phyloP scores from a whole-genome alignment of 2,329 filamentous ascomycete species.

The Catunica adiposa region DNA sequence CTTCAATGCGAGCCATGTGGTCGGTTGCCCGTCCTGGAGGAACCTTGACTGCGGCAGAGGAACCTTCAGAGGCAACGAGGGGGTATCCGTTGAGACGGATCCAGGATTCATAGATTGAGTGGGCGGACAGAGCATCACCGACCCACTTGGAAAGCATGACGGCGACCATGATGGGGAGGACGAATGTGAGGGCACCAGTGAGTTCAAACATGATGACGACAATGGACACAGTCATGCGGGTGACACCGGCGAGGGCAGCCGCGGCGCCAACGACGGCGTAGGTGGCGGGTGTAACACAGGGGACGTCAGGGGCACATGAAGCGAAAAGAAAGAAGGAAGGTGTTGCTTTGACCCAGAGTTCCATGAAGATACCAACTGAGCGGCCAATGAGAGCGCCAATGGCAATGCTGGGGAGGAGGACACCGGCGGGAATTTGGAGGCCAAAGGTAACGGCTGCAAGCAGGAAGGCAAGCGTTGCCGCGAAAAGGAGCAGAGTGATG shows the following conservation, averaged over 20 bases:
- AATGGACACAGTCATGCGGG: conserved; percentile 92
- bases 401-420: conserved; percentile 89
- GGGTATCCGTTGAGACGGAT: conserved; percentile 93
- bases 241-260: conserved; percentile 83
- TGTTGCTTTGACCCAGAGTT: conserved; percentile 69
- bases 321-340: conserved; percentile 62
- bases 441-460: conserved; percentile 83
- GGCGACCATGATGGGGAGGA: conserved; percentile 95
- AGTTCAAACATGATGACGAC: conserved; percentile 99
- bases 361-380: conserved; percentile 73
- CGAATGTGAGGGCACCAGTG: conserved; percentile 87
- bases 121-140: conserved; percentile 80
- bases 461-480: conserved; percentile 67
- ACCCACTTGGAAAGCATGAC: conserved; percentile 99
- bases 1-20: conserved; percentile 85
- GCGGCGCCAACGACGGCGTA: conserved; percentile 95
- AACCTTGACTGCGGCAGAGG: conserved; percentile 46
- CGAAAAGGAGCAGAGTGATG: conserved; percentile 67
- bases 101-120: conserved; percentile 95
- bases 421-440: conserved; percentile 83
- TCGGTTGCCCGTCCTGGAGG: conserved; percentile 75
- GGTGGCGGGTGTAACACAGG: conserved; percentile 83
- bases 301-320: conserved; percentile 67
- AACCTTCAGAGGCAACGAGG: conserved; percentile 76
- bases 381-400: conserved; percentile 84